Base-by-base conservation (phyloP, 2,329 filamentous ascomycete genomes). In the Sordariomycetes sp. region DNA sequence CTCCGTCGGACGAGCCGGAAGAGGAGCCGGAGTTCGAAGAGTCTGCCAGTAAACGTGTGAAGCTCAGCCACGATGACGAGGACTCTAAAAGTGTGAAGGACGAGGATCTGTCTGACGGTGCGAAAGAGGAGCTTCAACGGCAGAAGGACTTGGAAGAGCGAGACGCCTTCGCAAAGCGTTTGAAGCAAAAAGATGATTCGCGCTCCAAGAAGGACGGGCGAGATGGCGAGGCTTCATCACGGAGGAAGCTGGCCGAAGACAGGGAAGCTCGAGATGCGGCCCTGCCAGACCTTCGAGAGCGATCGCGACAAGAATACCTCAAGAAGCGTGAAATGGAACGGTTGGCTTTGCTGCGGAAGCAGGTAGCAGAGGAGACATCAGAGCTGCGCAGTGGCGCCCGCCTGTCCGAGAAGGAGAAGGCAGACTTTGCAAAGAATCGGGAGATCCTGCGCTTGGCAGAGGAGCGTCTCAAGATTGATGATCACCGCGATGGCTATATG, bases 291-390 rank as follows among this genome's bases (percentile, higher is more conserved):
- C 59, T 95, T 14, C 74, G 92, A 27, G 69, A 92, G 49, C 75
- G 86, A 21, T 94, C 88, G 4, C 76, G 92, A 40, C 88, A 95
- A 51, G 82, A 92, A 44, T 98, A 98, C 51, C 68, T 98, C 20
- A 86, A 87, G 58, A 96, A 98, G 65, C 75, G 92, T 42, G 88
- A 95, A 54, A 68, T 82, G 0, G 86, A 96, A 56, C 77, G 86
- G 39, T 61, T 98, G 12, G 85, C 85, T 0, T 62, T 98, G n/a
- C 61, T 98, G 32, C 76, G 88, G 21, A 86, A 84, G 49, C 90
- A 96, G 51, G 92, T 98, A 3, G 77, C 78, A 0, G 90, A 96
- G 46, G 92, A 98, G 55, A 79, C 79, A 2, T 77, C 81, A 16
- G 88, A 95, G 53, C 58, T 93, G 34, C 72, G 78, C 30, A 84